Evolutionary conservation across 306 rosid species (phyloP).

Genomic region (Benincasa hispida): DNA sequence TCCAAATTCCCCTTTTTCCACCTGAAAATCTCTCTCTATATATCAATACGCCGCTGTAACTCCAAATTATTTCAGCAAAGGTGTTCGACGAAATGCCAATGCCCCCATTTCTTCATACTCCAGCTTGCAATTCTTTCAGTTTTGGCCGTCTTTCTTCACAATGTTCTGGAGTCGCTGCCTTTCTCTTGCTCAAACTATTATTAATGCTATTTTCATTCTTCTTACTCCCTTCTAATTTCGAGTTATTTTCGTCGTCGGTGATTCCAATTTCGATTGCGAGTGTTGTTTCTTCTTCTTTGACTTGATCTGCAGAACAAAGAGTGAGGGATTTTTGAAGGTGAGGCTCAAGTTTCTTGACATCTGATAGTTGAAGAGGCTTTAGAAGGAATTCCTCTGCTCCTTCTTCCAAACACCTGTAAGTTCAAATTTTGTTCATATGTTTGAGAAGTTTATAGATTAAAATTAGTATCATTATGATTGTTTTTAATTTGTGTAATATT

Average conservation of each 20-base stretch:
- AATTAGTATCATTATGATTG: too few relatives aligned
- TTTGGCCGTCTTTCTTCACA: slow-evolving; percentile 2
- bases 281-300: slow-evolving; percentile 5
- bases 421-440: not conserved
- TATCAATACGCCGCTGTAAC: too few relatives aligned
- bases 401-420: slow-evolving; percentile 78
- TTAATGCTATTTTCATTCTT: not conserved
- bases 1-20: not conserved
- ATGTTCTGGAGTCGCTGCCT: not conserved
- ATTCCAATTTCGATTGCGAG: slow-evolving; percentile 1
- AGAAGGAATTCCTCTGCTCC: slow-evolving; percentile 90
- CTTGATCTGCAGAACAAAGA: slow-evolving; percentile 12
- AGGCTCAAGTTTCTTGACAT: slow-evolving; percentile 66
- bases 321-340: slow-evolving; percentile 41
- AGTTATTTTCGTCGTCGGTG: not conserved
- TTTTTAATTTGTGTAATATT: not conserved
- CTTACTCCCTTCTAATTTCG: not conserved
- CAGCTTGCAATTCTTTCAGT: not conserved
- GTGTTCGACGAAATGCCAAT: not conserved
- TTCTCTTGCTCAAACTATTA: not conserved
- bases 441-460: not conserved
- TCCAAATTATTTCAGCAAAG: not conserved
- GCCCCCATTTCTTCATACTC: not conserved
- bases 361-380: slow-evolving; percentile 78
- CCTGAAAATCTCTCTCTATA: not conserved